phyloP scores from a whole-genome alignment of 495 filamentous ascomycete genomes.

The Filosporella fistucella region DNA sequence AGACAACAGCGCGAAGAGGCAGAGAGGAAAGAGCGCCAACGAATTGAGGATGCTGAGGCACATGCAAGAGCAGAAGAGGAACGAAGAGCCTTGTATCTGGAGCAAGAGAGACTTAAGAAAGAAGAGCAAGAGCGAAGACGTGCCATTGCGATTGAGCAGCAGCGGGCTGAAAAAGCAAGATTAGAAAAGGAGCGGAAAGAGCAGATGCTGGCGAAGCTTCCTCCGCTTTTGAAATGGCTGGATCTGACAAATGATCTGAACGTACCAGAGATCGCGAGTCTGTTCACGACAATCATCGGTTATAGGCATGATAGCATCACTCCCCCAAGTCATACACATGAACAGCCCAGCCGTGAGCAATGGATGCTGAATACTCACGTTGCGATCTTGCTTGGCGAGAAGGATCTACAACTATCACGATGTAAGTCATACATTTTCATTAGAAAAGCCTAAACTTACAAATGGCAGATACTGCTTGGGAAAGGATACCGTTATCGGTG shows the following conservation, averaged over 20 bases:
- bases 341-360: slow-evolving; percentile 49
- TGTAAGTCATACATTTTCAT: slow-evolving; percentile 42
- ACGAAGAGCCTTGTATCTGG: slow-evolving; percentile 26
- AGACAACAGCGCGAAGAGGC: slow-evolving; percentile 35
- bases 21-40: slow-evolving; percentile 32
- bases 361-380: slow-evolving; percentile 78
- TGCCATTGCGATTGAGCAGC: slow-evolving; percentile 37
- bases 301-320: slow-evolving; percentile 51
- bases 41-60: slow-evolving; percentile 34
- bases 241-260: slow-evolving; percentile 43
- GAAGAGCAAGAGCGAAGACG: slow-evolving; percentile 54
- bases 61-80: slow-evolving; percentile 32
- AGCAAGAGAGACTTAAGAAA: slow-evolving; percentile 37
- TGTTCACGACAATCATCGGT: slow-evolving; percentile 44
- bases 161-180: slow-evolving; percentile 25
- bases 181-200: slow-evolving; percentile 40
- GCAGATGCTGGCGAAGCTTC: slow-evolving; percentile 43
- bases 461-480: slow-evolving; percentile 62
- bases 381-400: slow-evolving; percentile 69
- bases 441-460: slow-evolving; percentile 6
- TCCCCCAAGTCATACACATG: slow-evolving; percentile 38
- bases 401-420: slow-evolving; percentile 67
- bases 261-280: slow-evolving; percentile 37
- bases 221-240: slow-evolving; percentile 49
- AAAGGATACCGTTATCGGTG: slow-evolving; percentile 41